A percentile compares a stretch with the other conserved stretches of the same genome.
Evolutionary conservation across 116 monocot species (phyloP).

Genomic region (Papilionanthe hybrid): DNA sequence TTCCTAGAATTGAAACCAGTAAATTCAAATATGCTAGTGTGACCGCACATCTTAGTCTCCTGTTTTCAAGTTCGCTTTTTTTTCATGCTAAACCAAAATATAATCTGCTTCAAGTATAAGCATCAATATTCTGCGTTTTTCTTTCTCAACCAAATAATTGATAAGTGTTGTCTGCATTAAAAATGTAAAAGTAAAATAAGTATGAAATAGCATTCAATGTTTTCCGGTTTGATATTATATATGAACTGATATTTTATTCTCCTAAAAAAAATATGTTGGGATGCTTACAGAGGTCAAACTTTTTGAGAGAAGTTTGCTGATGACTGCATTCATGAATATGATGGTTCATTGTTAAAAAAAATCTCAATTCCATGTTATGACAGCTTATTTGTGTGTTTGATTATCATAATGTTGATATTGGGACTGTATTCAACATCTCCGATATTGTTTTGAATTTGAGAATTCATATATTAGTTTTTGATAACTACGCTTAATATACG

Average conservation of each 20-base stretch:
- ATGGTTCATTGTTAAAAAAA: background rate
- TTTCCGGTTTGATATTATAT: background rate
- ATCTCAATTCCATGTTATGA: background rate
- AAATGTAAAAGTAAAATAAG: background rate
- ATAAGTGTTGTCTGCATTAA: background rate
- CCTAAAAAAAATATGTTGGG: background rate
- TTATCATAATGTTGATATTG: background rate
- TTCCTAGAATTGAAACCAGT: background rate
- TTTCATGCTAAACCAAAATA: background rate
- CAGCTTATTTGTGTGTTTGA: background rate
- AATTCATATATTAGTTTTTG: constrained; percentile 3
- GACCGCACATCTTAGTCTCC: background rate
- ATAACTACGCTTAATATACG: background rate
- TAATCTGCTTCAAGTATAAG: background rate
- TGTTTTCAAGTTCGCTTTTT: background rate
- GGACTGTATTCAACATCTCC: background rate
- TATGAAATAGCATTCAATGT: background rate
- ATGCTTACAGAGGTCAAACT: background rate
- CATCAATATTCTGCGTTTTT: background rate
- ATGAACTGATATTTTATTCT: background rate
- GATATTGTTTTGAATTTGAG: background rate
- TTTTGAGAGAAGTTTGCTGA: background rate
- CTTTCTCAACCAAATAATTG: background rate
- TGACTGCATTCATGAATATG: background rate
- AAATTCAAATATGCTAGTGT: background rate